Conservation (phyloP, 2,329 filamentous ascomycete genomes). For the Lasiodiplodia sp. region DNA sequence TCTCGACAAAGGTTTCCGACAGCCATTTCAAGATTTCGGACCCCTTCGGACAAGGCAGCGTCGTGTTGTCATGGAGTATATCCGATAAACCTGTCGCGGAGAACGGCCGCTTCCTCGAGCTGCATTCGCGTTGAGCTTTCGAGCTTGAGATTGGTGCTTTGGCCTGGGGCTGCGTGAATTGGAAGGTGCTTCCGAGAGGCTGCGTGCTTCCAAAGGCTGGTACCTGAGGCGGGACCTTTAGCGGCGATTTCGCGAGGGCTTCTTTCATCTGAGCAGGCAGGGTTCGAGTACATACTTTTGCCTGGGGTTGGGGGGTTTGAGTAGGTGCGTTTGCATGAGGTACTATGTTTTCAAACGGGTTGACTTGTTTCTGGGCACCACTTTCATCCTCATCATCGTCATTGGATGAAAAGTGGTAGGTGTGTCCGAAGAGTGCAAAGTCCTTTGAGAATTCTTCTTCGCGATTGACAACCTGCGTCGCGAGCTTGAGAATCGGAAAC, state of each 20-base stretch:
- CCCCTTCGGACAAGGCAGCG: background rate
- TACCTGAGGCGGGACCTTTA: too few relatives aligned
- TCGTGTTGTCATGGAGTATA: background rate
- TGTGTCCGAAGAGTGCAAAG: slow-evolving; percentile 39
- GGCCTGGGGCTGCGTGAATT: too few relatives aligned
- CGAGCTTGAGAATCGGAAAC: slow-evolving; percentile 42
- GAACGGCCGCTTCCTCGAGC: too few relatives aligned
- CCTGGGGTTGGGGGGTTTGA: too few relatives aligned
- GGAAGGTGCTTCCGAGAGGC: too few relatives aligned
- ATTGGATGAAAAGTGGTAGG: slow-evolving; percentile 34
- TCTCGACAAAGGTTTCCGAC: slow-evolving; percentile 50
- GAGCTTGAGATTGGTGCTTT: background rate
- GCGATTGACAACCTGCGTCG: slow-evolving; percentile 43
- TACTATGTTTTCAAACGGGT: too few relatives aligned
- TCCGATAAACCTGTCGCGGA: background rate
- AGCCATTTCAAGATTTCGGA: slow-evolving; percentile 56
- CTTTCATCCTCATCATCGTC: background rate
- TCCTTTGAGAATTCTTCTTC: slow-evolving; percentile 38
- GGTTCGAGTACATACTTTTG: too few relatives aligned
- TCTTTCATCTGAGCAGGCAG: too few relatives aligned
- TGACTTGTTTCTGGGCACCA: background rate
- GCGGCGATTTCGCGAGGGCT: too few relatives aligned
- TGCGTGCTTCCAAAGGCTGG: too few relatives aligned
- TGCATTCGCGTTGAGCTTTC: background rate
- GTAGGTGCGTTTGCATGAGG: too few relatives aligned